These are phyloP conservation scores for Gracilariopsis chorda DNA, from an alignment of 23 red algal genomes.

Conservation along the genomic window DNA sequence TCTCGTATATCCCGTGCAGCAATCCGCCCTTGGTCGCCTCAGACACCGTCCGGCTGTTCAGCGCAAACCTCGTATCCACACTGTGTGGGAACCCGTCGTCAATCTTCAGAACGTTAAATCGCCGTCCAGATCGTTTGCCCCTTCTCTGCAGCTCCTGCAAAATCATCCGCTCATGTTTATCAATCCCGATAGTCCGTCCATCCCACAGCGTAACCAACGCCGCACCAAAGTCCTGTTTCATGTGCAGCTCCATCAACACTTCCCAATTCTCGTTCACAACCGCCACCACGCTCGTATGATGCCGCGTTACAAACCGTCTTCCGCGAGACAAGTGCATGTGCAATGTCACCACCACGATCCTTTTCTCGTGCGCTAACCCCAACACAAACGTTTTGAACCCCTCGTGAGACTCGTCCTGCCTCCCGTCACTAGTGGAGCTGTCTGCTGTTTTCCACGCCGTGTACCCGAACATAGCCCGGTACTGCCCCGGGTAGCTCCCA, in stretches of 20 bases:
- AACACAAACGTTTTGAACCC: slow-evolving; percentile 57
- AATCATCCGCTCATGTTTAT: background rate
- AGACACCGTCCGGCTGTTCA: background rate
- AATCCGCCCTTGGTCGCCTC: background rate
- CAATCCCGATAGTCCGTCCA: background rate
- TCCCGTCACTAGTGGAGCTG: background rate
- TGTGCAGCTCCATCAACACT: slow-evolving; percentile 26
- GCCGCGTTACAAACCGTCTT: slow-evolving; percentile 23
- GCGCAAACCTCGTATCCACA: background rate
- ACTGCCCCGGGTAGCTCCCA: slow-evolving; percentile 34
- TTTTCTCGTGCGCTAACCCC: background rate
- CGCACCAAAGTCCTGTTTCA: slow-evolving; percentile 48
- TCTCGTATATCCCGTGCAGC: slow-evolving; percentile 20
- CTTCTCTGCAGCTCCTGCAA: background rate
- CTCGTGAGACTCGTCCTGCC: slow-evolving; percentile 43
- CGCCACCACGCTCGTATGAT: slow-evolving; percentile 42
- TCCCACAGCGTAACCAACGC: slow-evolving; percentile 7
- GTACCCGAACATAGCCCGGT: slow-evolving; percentile 26
- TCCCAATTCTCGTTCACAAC: slow-evolving; percentile 28
- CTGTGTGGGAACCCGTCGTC: slow-evolving; percentile 24
- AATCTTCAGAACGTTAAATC: slow-evolving; percentile 35
- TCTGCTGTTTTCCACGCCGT: slow-evolving; percentile 65
- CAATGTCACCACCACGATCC: background rate
- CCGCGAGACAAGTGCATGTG: slow-evolving; percentile 9
- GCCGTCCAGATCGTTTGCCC: background rate